Percentiles rank a stretch among this genome's conserved stretches.
These are phyloP conservation scores for Clarireedia monteithiana DNA, from an alignment of 2,329 filamentous ascomycete genomes.

Conservation along the genomic window DNA sequence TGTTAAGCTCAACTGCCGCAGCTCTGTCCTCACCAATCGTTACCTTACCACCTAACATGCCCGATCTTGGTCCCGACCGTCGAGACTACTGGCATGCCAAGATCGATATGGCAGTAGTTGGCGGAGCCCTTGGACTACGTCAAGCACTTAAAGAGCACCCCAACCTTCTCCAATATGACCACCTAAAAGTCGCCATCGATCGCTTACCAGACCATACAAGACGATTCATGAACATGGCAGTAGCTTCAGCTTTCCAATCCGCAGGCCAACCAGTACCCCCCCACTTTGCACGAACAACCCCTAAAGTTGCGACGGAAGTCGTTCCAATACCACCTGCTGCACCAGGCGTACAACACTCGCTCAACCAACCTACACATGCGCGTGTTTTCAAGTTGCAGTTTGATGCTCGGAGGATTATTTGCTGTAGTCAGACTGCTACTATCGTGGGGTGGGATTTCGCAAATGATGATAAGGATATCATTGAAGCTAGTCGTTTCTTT, in stretches of 20 bases:
- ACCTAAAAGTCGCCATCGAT: constrained; percentile 15
- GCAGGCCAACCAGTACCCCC: background rate
- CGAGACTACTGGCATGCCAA: constrained; percentile 38
- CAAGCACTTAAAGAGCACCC: constrained; percentile 20
- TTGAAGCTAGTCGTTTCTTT: constrained; percentile 73
- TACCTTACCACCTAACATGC: background rate
- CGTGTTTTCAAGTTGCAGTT: constrained; percentile 96
- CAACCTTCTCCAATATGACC: constrained; percentile 15
- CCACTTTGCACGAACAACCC: background rate
- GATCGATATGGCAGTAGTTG: constrained; percentile 46
- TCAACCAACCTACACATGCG: constrained; percentile 16
- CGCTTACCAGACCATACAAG: constrained; percentile 9
- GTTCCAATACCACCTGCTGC: constrained; percentile 16
- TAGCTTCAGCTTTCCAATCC: constrained; percentile 1
- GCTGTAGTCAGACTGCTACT: constrained; percentile 81
- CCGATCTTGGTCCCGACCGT: constrained; percentile 27
- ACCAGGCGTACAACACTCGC: background rate
- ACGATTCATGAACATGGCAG: constrained; percentile 12
- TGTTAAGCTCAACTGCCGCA: background rate
- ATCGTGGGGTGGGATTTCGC: constrained; percentile 99
- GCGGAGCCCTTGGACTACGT: constrained; percentile 38
- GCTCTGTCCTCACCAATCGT: background rate
- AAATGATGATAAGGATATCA: constrained; percentile 71
- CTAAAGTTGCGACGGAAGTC: background rate
- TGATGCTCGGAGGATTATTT: constrained; percentile 86